These are phyloP conservation scores for Cutaneotrichosporon sp. DNA, from an alignment of 1,284 basidiomycete species.

Conservation along the genomic window DNA sequence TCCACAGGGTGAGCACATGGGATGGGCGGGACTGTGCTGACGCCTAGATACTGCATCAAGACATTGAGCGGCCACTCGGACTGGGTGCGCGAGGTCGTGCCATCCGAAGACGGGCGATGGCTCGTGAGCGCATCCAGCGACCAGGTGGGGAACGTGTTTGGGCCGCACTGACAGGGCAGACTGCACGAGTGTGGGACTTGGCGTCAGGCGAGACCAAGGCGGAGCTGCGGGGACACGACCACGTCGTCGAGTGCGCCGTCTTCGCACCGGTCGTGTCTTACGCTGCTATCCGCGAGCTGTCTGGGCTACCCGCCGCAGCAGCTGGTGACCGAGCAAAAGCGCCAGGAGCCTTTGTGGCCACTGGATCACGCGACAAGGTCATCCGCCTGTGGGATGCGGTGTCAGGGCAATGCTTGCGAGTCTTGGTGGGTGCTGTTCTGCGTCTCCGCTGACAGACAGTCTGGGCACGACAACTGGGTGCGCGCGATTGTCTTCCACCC, in stretches of 20 bases:
- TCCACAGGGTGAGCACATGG: conserved; percentile 66
- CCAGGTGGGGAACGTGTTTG: conserved; percentile 61
- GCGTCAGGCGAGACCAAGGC: conserved; percentile 73
- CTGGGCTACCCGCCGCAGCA: conserved; percentile 55
- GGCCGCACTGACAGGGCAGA: conserved; percentile 57
- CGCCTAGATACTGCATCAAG: conserved; percentile 61
- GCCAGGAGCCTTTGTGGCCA: conserved; percentile 66
- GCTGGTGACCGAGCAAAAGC: conserved; percentile 52
- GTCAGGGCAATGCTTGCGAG: conserved; percentile 71
- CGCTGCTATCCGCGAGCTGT: conserved; percentile 72
- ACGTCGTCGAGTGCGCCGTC: conserved; percentile 78
- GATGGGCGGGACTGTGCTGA: not conserved
- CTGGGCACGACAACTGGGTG: conserved; percentile 82
- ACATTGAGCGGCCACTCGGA: conserved; percentile 66
- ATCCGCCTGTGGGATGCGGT: conserved; percentile 83
- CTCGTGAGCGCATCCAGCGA: conserved; percentile 82
- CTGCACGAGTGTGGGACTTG: conserved; percentile 77
- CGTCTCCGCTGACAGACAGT: conserved; percentile 50
- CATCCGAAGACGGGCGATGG: conserved; percentile 73
- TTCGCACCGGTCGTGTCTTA: conserved; percentile 79
- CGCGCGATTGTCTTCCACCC: conserved; percentile 81
- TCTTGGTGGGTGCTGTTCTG: conserved; percentile 57
- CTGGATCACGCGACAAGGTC: conserved; percentile 83
- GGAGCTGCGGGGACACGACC: conserved; percentile 83
- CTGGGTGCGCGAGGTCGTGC: conserved; percentile 69